Evolutionary conservation across 2,329 filamentous ascomycete species (phyloP), one percentile per base, ranked within the genome.

Genomic region (Bipolaris zeicola): DNA sequence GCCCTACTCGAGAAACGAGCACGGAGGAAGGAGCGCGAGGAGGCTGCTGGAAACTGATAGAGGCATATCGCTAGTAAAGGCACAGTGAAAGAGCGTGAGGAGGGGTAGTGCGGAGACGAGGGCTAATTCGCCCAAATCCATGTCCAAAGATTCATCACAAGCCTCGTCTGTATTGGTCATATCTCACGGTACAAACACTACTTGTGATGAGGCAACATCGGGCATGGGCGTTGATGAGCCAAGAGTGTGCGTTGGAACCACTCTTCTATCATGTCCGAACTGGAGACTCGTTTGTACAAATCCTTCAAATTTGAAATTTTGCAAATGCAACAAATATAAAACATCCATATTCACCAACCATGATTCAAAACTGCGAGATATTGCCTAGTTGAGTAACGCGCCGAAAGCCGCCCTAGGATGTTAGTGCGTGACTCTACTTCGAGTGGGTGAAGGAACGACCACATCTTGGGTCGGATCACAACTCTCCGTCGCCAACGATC

Each of bases 1-100:
- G 78, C 83, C 53, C 83, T 99, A 65, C 81, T 98, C 56, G 93
- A 96, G 82, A 98, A 98, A 88, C 85, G 95, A 76, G 88, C 88
- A 76, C 84, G 92, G 78, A 88, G 89, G 75, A 88, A 88, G 58
- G 84, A 87, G 76, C 81, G 86, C 55, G 86, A 90, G 72, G 84
- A 75, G 53, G 65, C 66, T 22, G 63, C 69, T 16, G 57, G 48
- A 28, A 52, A 43, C 42, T 57, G 38, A 28, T 47, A 51, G 45
- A 48, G 43, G 5, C 24, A 51, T 13, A 1, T 13, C 11, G 7
- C 18, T 26, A 24, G 38, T 24, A 43, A 20, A 47, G 36, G 37
- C 49, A 34, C 6, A 22, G 47, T 13, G 36, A 44, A 20, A 7
- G 33, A 42, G 39, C 28, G 41, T 41, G 56, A 57, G 37, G 54